These are phyloP conservation scores for Inga leiocalycina DNA, from an alignment of 306 rosid species.

Conservation along the genomic window DNA sequence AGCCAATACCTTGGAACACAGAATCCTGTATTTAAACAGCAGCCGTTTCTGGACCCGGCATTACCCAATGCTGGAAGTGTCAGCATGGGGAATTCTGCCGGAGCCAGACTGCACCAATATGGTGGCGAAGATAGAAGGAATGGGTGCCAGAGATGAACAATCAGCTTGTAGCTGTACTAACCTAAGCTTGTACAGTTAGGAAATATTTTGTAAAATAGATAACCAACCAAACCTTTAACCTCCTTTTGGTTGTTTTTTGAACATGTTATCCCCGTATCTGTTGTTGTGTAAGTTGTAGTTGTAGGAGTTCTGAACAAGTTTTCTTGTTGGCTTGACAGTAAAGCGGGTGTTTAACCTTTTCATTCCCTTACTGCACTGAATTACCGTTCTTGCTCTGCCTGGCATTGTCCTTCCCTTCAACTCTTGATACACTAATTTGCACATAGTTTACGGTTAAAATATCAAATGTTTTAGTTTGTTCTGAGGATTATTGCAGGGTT, in stretches of 20 bases:
- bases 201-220: slow-evolving; percentile 23
- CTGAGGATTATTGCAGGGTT: neutral
- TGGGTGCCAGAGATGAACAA: slow-evolving; percentile 41
- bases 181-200: slow-evolving; percentile 42
- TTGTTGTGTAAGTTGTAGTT: slow-evolving; percentile 16
- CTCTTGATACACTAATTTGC: neutral
- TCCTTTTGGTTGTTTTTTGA: slow-evolving; percentile 24
- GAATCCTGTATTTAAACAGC: slow-evolving; percentile 35
- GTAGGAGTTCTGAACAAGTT: slow-evolving; percentile 30
- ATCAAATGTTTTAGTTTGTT: neutral
- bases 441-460: neutral
- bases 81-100: slow-evolving; percentile 43
- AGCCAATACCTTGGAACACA: slow-evolving; percentile 36
- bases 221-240: slow-evolving; percentile 21
- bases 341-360: slow-evolving; percentile 26
- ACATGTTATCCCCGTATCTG: slow-evolving; percentile 22
- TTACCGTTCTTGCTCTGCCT: neutral
- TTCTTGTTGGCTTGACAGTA: slow-evolving; percentile 23
- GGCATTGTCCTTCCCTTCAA: neutral
- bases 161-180: slow-evolving; percentile 33
- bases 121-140: slow-evolving; percentile 50
- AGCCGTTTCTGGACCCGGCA: slow-evolving; percentile 42
- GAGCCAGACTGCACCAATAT: slow-evolving; percentile 34
- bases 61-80: slow-evolving; percentile 31
- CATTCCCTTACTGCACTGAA: neutral